Base-by-base conservation (phyloP, 495 filamentous ascomycete species). In the Penicillium nucicola region DNA sequence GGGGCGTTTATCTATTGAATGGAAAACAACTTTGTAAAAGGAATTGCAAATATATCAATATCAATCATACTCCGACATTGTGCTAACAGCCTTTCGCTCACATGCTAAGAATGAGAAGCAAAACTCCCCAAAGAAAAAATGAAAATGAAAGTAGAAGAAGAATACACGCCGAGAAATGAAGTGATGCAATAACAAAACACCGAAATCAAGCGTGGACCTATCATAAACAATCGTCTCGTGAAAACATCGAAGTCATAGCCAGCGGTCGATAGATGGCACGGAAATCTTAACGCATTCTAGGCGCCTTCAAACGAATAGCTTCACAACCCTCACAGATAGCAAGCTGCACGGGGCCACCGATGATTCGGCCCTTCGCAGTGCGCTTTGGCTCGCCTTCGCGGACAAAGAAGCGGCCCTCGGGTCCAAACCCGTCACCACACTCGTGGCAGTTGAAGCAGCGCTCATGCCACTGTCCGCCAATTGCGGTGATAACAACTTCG, bases 391-490 rank as follows among this genome's bases (percentile, higher is more conserved):
- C 73, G 14, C 80, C 75, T 41, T 79, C 80, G 5, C 81, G 70
- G 15, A 85, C 72, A 46, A 87, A 87, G 65, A 84, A 87, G 31
- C 81, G 68, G 3, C 84, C 84, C 45, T 87, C 82, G 4, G 66
- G 48, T 0, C 75, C 77, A 52, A 87, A 85, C 1, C 73, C 79
- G 22, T 72, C 75, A 8, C 76, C 76, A 53, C 84, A 87, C 57
- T 86, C 81, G 70, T 86, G 70, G 62, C 93, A 99, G 51, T 82
- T 79, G 68, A 99, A 99, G 68, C 93, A 99, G 43, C 81, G 76
- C 19, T 87, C 85, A 67, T 97, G 95, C 93, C 93, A 99, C 71
- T 97, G 92, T 12, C 81, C 84, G 14, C 89, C 95, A 48, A 97
- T 76, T 0, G 93, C 93, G 53, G 82, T 82, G 31, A 97, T 82